Conservation (phyloP, 164 flowering plant genomes). For the Vitis cinerea region DNA sequence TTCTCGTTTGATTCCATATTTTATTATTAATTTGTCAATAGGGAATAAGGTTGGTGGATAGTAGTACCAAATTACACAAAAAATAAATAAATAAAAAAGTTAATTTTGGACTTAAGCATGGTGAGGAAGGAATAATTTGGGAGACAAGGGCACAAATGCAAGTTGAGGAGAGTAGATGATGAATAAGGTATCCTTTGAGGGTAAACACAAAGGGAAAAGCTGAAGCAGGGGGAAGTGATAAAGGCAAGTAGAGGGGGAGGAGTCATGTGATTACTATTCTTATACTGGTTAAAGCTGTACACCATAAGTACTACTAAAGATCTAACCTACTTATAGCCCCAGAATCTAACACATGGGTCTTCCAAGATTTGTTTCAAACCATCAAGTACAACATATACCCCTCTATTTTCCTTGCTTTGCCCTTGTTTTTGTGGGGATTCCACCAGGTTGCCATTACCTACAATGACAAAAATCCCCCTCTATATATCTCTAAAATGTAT, state of each 20-base stretch:
- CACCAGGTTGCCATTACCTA: background rate
- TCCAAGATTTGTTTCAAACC: constrained; percentile 14
- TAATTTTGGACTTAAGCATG: no score
- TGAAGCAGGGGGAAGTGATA: no score
- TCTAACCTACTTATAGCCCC: constrained; percentile 19
- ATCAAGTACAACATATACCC: constrained; percentile 25
- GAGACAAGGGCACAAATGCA: no score
- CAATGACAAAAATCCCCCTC: background rate
- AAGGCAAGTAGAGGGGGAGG: constrained; percentile 11
- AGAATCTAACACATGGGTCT: constrained; percentile 37
- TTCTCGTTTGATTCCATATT: no score
- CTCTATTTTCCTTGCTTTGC: background rate
- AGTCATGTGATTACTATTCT: constrained; percentile 24
- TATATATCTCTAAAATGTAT: no score
- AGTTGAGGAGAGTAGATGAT: no score
- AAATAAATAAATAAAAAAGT: no score
- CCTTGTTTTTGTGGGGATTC: background rate
- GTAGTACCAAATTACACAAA: no score
- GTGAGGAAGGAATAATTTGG: no score
- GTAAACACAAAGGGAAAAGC: background rate
- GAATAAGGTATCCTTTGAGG: no score
- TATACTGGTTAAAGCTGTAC: constrained; percentile 27
- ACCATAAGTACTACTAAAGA: constrained; percentile 17
- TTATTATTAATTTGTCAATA: no score
- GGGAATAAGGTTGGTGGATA: no score